phyloP scores from a whole-genome alignment of 2,329 filamentous ascomycete species.

The Cucurbitaria berberidis region DNA sequence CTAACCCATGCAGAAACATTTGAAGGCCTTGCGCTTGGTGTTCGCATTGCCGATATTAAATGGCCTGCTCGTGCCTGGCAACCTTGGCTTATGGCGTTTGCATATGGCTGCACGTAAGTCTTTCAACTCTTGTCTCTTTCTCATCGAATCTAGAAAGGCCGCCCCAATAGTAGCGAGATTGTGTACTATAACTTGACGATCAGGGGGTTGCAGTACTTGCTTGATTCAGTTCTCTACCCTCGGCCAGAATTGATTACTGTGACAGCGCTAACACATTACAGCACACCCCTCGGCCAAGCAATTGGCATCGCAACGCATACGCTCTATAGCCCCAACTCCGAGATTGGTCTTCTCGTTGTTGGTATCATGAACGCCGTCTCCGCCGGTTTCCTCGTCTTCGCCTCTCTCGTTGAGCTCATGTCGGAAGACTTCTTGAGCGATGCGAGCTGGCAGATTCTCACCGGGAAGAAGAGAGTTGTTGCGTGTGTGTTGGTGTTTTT shows the following conservation, averaged over 20 bases:
- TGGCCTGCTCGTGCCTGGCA: conserved; percentile 39
- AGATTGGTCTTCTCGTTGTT: conserved; percentile 78
- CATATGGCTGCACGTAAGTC: conserved; percentile 64
- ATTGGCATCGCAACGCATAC: conserved; percentile 79
- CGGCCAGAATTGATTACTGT: not conserved
- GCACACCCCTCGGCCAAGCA: conserved; percentile 80
- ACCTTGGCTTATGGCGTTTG: conserved; percentile 76
- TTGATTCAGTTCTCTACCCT: not conserved
- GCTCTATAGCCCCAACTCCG: conserved; percentile 78
- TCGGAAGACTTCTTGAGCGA: conserved; percentile 83
- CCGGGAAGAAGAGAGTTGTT: conserved; percentile 65
- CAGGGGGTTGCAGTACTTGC: not conserved
- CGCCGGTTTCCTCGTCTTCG: conserved; percentile 79
- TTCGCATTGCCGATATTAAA: conserved; percentile 80
- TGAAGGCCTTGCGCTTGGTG: conserved; percentile 83
- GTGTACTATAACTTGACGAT: too few relatives aligned
- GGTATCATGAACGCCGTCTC: conserved; percentile 89
- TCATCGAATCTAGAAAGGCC: not conserved
- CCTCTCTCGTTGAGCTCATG: conserved; percentile 81
- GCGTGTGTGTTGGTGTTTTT: conserved; percentile 69
- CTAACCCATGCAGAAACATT: conserved; percentile 67
- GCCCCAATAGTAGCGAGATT: not conserved
- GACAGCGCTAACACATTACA: conserved; percentile 49
- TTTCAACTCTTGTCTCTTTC: too few relatives aligned
- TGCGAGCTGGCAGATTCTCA: conserved; percentile 72